Conservation (phyloP, 2,329 filamentous ascomycete species). For the Aspergillus sclerotialis region DNA sequence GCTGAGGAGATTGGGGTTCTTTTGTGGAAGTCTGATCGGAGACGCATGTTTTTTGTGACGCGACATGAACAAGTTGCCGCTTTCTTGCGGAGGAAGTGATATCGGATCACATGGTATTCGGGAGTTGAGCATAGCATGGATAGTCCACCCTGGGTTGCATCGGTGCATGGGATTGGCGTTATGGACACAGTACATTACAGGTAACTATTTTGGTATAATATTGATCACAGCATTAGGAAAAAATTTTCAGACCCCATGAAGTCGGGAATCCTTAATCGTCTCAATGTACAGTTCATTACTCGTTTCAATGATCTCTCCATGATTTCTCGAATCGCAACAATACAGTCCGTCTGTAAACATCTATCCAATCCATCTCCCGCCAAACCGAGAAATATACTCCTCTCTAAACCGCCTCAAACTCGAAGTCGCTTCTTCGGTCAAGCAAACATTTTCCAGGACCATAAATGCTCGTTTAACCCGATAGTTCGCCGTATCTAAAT, state of each 20-base stretch:
- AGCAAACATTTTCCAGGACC: slow-evolving; percentile 26
- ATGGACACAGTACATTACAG: too few species aligned
- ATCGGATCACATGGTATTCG: background rate
- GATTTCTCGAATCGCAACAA: too few species aligned
- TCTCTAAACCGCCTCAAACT: slow-evolving; percentile 25
- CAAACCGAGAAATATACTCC: slow-evolving; percentile 16
- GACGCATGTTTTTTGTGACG: slow-evolving; percentile 83
- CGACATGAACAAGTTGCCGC: slow-evolving; percentile 81
- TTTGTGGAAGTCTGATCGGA: slow-evolving; percentile 74
- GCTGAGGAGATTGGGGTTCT: slow-evolving; percentile 87
- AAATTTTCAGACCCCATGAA: too few species aligned
- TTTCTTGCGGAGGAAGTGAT: slow-evolving; percentile 60
- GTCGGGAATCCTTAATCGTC: too few species aligned
- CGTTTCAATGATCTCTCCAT: background rate
- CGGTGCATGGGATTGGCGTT: too few species aligned
- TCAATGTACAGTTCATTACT: background rate
- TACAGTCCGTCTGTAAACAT: too few species aligned
- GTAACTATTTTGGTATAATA: too few species aligned
- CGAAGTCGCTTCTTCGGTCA: slow-evolving; percentile 25
- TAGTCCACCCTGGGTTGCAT: too few species aligned
- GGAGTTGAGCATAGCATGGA: background rate
- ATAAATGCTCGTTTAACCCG: slow-evolving; percentile 27
- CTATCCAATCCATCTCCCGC: slow-evolving; percentile 15
- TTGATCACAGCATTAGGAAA: too few species aligned
- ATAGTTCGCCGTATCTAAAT: slow-evolving; percentile 10